Evolutionary conservation across 306 rosid genomes (phyloP), one percentile per base, ranked within the genome.

Genomic region (Vigna reflexopilosa): DNA sequence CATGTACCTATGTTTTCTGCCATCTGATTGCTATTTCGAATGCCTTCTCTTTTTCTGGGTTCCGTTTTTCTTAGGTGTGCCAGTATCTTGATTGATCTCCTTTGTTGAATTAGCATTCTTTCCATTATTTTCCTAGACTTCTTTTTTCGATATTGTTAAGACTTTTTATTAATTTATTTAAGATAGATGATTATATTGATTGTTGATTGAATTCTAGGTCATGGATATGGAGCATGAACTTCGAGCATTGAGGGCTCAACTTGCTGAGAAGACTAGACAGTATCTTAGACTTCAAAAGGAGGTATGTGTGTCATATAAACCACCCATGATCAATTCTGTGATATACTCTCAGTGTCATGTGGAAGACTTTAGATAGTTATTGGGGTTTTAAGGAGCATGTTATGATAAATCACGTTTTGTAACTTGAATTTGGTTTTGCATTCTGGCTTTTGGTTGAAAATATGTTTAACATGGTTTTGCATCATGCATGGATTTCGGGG

Each of bases 151-250:
- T 61, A 15, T 42, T 50, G 62, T 67, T 40, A 51, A 61, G 1
- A 34, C 44, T n/a, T 57, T 76, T 71, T 62, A 67, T 70, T 45
- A 70, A 77, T 62, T 57, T 63, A 64, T 82, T 79, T 75, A 36
- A 20, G 71, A 40, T 44, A 54, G 62, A 62, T 57, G 61, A 84
- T 65, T 61, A 81, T 56, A 24, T 73, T 54, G 26, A 40, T 28
- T 70, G 54, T 75, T 58, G 66, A 81, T 83, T 54, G 44, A 72
- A 69, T 59, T 88, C 54, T 81, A 91, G 99, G 99, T 93, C 72
- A 93, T 95, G 99, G 99, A 93, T 89, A 95, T 95, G 99, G 99
- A 93, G 77, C 98, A 86, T 38, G 98, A 95, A 77, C 99, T 95
- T 87, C 88, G 77, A 56, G 99, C 99, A 73, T 84, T 93, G 89